These are phyloP conservation scores for Aspergillus diversus DNA, from an alignment of 495 filamentous ascomycete species.

Conservation along the genomic window DNA sequence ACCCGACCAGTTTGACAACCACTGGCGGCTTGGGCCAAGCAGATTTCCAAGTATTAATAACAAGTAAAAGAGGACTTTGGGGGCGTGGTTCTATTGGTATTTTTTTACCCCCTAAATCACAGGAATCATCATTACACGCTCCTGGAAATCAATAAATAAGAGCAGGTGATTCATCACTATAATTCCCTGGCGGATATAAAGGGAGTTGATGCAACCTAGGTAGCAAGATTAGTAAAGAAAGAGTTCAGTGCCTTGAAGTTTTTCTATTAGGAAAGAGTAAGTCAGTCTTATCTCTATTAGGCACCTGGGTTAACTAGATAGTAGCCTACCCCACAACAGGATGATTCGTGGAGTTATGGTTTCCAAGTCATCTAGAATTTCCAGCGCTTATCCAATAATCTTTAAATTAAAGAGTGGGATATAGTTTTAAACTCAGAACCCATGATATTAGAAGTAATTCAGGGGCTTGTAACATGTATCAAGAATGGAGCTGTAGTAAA, in stretches of 20 bases:
- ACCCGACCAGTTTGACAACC: not conserved
- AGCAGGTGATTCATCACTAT: constrained; percentile 1
- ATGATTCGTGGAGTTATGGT: constrained; percentile 5
- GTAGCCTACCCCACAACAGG: constrained; percentile 4
- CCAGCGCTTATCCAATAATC: not conserved
- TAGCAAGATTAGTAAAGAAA: not conserved
- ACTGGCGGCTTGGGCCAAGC: not conserved
- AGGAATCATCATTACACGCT: not conserved
- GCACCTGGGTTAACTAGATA: no score
- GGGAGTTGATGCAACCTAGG: not conserved
- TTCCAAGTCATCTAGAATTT: constrained; percentile 9
- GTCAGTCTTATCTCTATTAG: not conserved
- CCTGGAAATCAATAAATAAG: constrained; percentile 4
- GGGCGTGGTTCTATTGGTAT: not conserved
- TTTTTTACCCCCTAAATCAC: not conserved
- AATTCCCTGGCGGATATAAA: not conserved
- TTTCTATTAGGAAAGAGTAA: not conserved
- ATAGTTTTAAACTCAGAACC: not conserved
- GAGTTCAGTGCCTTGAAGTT: not conserved
- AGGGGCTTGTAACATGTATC: not conserved
- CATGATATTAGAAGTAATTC: not conserved
- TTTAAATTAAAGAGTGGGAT: not conserved
- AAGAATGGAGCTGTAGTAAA: not conserved
- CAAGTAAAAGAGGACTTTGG: not conserved
- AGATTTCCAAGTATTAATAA: not conserved